These are phyloP conservation scores for Microthyrium microscopicum DNA, from an alignment of 2,329 filamentous ascomycete genomes.

Conservation along the genomic window DNA sequence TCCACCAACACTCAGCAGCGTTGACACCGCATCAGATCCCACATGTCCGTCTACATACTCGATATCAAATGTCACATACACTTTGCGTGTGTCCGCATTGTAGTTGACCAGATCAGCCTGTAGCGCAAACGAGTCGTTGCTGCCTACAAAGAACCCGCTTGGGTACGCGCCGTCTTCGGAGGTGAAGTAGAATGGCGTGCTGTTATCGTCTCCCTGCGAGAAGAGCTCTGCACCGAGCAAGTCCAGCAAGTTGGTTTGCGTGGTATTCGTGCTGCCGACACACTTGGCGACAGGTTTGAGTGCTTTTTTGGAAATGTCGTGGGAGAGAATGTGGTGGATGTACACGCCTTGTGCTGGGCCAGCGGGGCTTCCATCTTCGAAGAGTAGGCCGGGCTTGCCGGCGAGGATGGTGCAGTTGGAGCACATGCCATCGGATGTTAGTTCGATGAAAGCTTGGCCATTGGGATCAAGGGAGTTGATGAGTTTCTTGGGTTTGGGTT, in stretches of 20 bases:
- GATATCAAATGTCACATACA: constrained; percentile 4
- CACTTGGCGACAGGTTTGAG: too few relatives aligned
- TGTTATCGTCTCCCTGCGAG: constrained; percentile 1
- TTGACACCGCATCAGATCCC: constrained; percentile 1
- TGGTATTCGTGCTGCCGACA: too few relatives aligned
- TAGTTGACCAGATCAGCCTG: constrained; percentile 6
- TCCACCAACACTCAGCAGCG: constrained; percentile 1
- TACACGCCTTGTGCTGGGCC: not conserved
- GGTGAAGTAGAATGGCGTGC: not conserved
- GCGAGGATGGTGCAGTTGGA: not conserved
- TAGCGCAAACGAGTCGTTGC: constrained; percentile 1
- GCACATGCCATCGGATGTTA: not conserved
- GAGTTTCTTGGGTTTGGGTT: not conserved
- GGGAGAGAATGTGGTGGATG: constrained; percentile 2
- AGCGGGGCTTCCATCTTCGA: constrained; percentile 1
- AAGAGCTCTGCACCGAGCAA: not conserved
- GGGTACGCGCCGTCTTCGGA: not conserved
- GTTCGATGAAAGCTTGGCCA: constrained; percentile 1
- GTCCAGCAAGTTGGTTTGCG: not conserved
- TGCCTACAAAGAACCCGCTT: not conserved
- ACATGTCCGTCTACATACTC: constrained; percentile 2
- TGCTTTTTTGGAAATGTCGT: not conserved
- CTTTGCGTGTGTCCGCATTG: not conserved
- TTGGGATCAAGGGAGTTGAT: not conserved
- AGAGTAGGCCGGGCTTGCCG: not conserved